phyloP scores from a whole-genome alignment of 805 yeast genomes.

The Zygosaccharomyces bailii region DNA sequence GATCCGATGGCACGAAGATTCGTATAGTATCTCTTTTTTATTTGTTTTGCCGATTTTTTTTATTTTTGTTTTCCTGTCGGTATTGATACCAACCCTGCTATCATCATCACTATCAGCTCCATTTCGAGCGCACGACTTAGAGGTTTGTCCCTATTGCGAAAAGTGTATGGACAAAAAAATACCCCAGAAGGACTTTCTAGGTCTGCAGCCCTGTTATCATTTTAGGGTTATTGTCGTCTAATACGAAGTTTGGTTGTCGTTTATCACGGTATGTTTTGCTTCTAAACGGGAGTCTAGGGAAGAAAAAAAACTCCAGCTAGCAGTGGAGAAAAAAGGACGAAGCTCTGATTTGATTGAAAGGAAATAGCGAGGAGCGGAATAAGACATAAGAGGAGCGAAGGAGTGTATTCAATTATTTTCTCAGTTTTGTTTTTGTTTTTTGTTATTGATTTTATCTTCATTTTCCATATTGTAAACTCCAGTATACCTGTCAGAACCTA shows the following conservation, averaged over 20 bases:
- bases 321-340: not conserved
- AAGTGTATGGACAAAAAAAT: too few relatives aligned
- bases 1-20: too few relatives aligned
- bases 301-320: not conserved
- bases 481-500: not conserved
- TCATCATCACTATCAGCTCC: too few relatives aligned
- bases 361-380: not conserved
- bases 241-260: too few relatives aligned
- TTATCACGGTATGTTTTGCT: not conserved
- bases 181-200: too few relatives aligned
- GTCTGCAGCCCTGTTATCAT: not conserved
- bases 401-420: not conserved
- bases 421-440: not conserved
- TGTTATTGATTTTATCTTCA: not conserved
- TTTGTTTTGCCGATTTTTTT: too few relatives aligned
- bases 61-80: too few relatives aligned
- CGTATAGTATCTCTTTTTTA: too few relatives aligned
- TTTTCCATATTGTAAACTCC: not conserved
- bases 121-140: too few relatives aligned
- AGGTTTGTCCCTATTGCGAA: too few relatives aligned
- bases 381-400: not conserved
- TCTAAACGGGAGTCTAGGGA: not conserved
- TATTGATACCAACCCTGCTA: too few relatives aligned
- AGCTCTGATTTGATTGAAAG: not conserved
- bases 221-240: not conserved